Base-by-base conservation (phyloP, 371 early-diverging fungal genomes). In the Mucor mucedo region DNA sequence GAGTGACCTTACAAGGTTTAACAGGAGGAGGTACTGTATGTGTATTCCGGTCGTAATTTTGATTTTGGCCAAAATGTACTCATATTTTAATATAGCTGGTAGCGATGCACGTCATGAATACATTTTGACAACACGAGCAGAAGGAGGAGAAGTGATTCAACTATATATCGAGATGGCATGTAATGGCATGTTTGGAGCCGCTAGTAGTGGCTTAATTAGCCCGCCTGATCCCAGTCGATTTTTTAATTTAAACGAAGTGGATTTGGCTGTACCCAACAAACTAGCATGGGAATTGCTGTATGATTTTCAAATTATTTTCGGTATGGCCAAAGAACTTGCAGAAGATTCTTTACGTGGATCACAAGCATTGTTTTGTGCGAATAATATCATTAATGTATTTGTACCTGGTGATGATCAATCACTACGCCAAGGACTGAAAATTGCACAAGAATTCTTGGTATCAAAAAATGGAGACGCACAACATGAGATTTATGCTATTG, bases 101-200 rank as follows among this genome's bases (percentile, higher is more conserved):
- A 77, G 77, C 42, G 82, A 85, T 65, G 87, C 87, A 54, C 78
- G 87, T 30, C 89, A 91, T 60, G 94, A 97, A 40, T 91, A 86
- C 71, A 62, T 83, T 9, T 71, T 96, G 29, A 83, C 89, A 4
- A 62, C 77, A 27, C 73, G 78, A 41, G 90, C 90, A 13, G 68
- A 71, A 27, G 89, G 86, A 4, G 91, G 88, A 1, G 92, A 93
- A 62, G 71, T 75, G 14, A 76, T 87, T 44, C 84, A 89, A n/a
- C 83, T 95, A 52, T 93, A 87, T 66, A 73, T 96, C 48, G 98
- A 96, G 66, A 89, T 92, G 66, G 95, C 94, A 2, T 94, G 95
- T 71, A 96, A 97, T 70, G 91, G 91, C 28, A 80, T 96, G 87
- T 94, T 94, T 82, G 95, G 97, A 32, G 78, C 84, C 45, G 50